These are phyloP conservation scores for Trichoderma arundinaceum DNA, from an alignment of 2,329 filamentous ascomycete genomes.

Conservation along the genomic window DNA sequence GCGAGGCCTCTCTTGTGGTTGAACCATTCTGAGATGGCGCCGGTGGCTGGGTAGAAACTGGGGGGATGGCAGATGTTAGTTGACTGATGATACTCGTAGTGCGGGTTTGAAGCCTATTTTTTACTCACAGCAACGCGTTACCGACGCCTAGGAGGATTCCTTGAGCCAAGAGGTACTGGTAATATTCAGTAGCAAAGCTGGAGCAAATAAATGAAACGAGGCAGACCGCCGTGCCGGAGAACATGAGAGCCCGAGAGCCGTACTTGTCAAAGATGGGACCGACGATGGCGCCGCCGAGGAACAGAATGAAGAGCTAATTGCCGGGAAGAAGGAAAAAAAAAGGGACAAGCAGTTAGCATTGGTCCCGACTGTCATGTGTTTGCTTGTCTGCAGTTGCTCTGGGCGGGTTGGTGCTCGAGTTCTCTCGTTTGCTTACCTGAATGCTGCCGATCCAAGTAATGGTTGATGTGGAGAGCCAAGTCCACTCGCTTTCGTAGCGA, in stretches of 20 bases:
- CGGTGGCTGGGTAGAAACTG: conserved; percentile 43
- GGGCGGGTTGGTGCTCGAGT: neutral
- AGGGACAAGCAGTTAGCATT: neutral
- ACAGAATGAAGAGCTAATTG: conserved; percentile 47
- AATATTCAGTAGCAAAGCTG: conserved; percentile 43
- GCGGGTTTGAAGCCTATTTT: no score
- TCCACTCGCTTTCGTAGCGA: conserved; percentile 51
- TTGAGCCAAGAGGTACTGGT: conserved; percentile 48
- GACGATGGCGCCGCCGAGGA: conserved; percentile 47
- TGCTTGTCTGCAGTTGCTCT: neutral
- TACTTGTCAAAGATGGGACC: conserved; percentile 51
- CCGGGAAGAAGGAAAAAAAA: conserved; percentile 32
- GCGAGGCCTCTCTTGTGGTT: conserved; percentile 41
- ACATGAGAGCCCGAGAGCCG: conserved; percentile 45
- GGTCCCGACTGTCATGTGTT: neutral
- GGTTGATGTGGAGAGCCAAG: conserved; percentile 41
- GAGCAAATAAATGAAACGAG: conserved; percentile 48
- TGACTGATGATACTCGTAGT: neutral
- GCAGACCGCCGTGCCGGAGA: conserved; percentile 45
- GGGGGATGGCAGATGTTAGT: neutral
- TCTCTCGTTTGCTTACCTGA: conserved; percentile 35
- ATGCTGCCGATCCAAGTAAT: conserved; percentile 51
- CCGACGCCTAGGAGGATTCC: conserved; percentile 51
- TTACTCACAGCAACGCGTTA: conserved; percentile 44
- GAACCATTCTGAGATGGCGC: conserved; percentile 44